These are phyloP conservation scores for Chaetothyriales sp. DNA, from an alignment of 2,329 filamentous ascomycete genomes.

Conservation along the genomic window DNA sequence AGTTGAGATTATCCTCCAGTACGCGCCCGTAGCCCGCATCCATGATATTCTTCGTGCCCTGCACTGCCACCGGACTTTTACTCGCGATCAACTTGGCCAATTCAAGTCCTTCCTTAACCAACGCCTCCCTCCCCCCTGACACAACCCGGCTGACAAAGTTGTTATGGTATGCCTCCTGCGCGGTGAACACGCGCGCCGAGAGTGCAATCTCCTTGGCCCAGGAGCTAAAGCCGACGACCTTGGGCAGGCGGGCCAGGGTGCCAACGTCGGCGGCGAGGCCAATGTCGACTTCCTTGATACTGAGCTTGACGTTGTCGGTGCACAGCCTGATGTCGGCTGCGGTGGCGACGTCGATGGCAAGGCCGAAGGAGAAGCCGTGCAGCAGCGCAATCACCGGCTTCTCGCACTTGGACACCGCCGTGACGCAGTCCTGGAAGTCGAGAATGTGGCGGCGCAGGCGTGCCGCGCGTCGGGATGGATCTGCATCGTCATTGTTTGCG, in stretches of 20 bases:
- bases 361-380: conserved; percentile 63
- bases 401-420: conserved; percentile 67
- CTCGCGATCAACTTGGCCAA: conserved; percentile 52
- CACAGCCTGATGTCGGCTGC: conserved; percentile 33
- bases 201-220: conserved; percentile 38
- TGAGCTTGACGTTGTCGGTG: conserved; percentile 24
- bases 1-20: conserved; percentile 67
- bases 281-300: conserved; percentile 38
- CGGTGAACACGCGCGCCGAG: conserved; percentile 30
- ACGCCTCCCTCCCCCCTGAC: conserved; percentile 40
- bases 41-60: conserved; percentile 75
- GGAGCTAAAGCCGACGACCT: conserved; percentile 29
- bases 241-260: conserved; percentile 33
- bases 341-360: conserved; percentile 53
- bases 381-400: conserved; percentile 79
- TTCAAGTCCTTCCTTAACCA: conserved; percentile 49
- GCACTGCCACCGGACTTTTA: conserved; percentile 80
- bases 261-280: conserved; percentile 37
- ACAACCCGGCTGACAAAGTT: conserved; percentile 32
- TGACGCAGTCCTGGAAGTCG: conserved; percentile 69
- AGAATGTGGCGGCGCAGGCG: conserved; percentile 53
- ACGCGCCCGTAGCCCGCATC: conserved; percentile 68
- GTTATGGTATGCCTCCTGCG: conserved; percentile 31
- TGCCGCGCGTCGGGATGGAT: conserved; percentile 52
- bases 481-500: conserved; percentile 25